Conservation (phyloP, 148 eudicot species). For the Amaranthus hypochondriacus region DNA sequence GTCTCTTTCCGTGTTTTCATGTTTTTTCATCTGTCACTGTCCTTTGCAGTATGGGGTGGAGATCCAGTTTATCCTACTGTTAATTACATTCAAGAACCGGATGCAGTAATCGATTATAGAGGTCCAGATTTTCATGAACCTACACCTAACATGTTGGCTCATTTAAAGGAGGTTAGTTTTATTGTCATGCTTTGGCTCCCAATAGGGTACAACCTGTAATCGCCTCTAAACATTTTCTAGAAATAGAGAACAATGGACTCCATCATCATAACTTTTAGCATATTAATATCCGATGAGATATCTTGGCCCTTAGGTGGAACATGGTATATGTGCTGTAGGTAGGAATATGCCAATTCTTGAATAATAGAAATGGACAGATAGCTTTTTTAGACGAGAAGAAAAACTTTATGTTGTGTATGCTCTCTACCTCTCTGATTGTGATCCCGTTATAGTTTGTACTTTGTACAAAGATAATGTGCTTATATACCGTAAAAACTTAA, state of each 20-base stretch:
- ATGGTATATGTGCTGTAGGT: not conserved
- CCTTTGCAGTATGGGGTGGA: conserved; percentile 96
- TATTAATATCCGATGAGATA: not conserved
- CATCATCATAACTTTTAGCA: not conserved
- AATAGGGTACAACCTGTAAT: not conserved
- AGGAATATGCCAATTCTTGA: too few relatives aligned
- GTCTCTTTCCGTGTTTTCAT: conserved; percentile 8
- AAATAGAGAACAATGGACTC: not conserved
- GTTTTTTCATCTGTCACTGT: not conserved
- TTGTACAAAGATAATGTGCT: too few relatives aligned
- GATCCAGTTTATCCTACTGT: conserved; percentile 99
- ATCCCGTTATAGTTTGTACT: too few relatives aligned
- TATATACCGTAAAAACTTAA: too few relatives aligned
- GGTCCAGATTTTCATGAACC: conserved; percentile 99
- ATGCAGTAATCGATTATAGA: conserved; percentile 82
- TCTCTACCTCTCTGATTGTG: too few relatives aligned
- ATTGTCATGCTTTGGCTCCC: conserved; percentile 2
- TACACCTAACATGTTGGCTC: conserved; percentile 75
- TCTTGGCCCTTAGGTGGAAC: not conserved
- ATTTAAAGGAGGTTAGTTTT: conserved; percentile 70
- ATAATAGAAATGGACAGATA: too few relatives aligned
- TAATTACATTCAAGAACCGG: conserved; percentile 95
- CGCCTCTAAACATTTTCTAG: not conserved
- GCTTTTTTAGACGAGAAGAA: too few relatives aligned
- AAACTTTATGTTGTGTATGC: too few relatives aligned